These are phyloP conservation scores for Boechera divaricarpa DNA, from an alignment of 345 rosid species.

Conservation along the genomic window DNA sequence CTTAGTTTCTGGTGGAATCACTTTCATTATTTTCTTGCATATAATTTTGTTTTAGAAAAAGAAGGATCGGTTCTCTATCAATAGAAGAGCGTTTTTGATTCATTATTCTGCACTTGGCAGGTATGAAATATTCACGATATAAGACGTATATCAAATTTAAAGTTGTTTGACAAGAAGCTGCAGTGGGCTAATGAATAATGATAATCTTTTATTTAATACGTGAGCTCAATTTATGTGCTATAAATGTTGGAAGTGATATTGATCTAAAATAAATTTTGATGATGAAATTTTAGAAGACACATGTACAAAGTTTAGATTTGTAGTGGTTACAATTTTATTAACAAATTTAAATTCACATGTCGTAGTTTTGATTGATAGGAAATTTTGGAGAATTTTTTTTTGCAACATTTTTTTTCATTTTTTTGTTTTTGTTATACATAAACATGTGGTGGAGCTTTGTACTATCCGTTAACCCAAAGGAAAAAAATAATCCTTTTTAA, in stretches of 20 bases:
- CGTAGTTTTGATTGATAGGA: too few relatives aligned
- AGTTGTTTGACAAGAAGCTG: constrained; percentile 5
- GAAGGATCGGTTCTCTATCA: constrained; percentile 14
- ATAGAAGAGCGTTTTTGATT: constrained; percentile 15
- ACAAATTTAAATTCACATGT: too few relatives aligned
- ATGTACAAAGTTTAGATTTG: too few relatives aligned
- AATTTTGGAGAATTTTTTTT: too few relatives aligned
- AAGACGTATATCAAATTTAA: constrained; percentile 5
- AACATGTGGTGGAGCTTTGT: too few relatives aligned
- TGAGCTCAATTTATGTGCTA: neutral
- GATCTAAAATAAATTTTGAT: too few relatives aligned
- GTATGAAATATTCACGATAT: constrained; percentile 8
- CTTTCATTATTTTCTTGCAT: constrained; percentile 35
- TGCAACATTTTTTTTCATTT: too few relatives aligned
- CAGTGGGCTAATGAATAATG: neutral
- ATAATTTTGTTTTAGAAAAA: constrained; percentile 18
- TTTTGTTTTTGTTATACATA: too few relatives aligned
- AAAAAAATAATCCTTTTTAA: neutral
- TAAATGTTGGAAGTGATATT: too few relatives aligned
- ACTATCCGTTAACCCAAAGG: too few relatives aligned
- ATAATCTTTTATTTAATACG: neutral
- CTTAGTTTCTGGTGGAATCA: constrained; percentile 41
- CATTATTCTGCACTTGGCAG: constrained; percentile 26
- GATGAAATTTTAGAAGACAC: too few relatives aligned
- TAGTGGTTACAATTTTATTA: too few relatives aligned